A percentile compares a stretch with the other conserved stretches of the same genome.
Conservation (phyloP, 768 basidiomycete genomes). For the Pisolithus sp. region DNA sequence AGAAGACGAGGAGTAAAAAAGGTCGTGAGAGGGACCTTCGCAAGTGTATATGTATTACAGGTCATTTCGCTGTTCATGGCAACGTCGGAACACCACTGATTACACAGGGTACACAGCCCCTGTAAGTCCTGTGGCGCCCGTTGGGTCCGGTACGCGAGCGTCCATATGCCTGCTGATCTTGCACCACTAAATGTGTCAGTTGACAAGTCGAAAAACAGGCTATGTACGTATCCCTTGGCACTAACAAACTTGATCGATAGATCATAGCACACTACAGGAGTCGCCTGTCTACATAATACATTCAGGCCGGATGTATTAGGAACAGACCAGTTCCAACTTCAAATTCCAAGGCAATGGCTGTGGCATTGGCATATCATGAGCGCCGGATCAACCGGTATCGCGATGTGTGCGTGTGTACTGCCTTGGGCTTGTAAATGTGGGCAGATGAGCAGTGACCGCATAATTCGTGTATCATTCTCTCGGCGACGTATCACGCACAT, state of each 20-base stretch:
- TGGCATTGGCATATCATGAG: too few species aligned
- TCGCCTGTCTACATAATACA: background rate
- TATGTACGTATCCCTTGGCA: too few species aligned
- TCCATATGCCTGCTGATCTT: background rate
- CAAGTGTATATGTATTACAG: conserved; percentile 1
- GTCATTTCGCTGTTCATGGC: conserved; percentile 14
- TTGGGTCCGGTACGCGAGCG: background rate
- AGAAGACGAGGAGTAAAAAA: background rate
- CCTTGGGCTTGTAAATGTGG: too few species aligned
- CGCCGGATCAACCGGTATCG: too few species aligned
- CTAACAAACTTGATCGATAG: too few species aligned
- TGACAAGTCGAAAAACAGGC: background rate
- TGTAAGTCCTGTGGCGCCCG: background rate
- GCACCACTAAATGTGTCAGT: background rate
- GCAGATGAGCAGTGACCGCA: too few species aligned
- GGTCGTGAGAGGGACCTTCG: background rate
- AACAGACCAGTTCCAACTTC: too few species aligned
- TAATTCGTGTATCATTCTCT: too few species aligned
- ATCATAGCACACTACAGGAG: too few species aligned
- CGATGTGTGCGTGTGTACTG: too few species aligned
- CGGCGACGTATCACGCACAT: too few species aligned
- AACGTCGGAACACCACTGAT: conserved; percentile 8
- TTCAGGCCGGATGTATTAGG: background rate
- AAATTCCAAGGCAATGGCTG: too few species aligned
- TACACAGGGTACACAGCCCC: conserved; percentile 2